These are phyloP conservation scores for Omphalotus guepiniiformis DNA, from an alignment of 768 basidiomycete species.

Conservation along the genomic window DNA sequence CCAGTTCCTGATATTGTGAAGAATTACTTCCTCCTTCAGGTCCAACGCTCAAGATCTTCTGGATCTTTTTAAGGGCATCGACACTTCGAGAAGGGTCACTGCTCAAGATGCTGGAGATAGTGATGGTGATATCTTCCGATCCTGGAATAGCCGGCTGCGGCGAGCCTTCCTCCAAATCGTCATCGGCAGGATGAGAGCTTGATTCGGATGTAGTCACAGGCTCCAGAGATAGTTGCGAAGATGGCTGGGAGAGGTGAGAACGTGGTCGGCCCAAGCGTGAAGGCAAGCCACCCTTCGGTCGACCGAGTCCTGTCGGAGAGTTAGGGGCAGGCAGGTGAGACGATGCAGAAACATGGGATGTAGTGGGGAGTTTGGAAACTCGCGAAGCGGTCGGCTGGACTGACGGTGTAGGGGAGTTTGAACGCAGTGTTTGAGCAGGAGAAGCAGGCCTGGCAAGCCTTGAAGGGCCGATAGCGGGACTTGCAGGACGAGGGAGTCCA, in stretches of 20 bases:
- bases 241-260: slow-evolving; percentile 34
- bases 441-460: slow-evolving; percentile 41
- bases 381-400: slow-evolving; percentile 40
- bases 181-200: not conserved
- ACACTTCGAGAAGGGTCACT: slow-evolving; percentile 84
- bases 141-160: slow-evolving; percentile 5
- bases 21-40: slow-evolving; percentile 70
- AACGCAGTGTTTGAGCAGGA: slow-evolving; percentile 26
- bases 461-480: slow-evolving; percentile 40
- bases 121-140: slow-evolving; percentile 66
- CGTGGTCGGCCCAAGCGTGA: slow-evolving; percentile 72
- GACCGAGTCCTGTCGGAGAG: slow-evolving; percentile 42
- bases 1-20: slow-evolving; percentile 69
- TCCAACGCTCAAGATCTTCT: slow-evolving; percentile 75
- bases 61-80: slow-evolving; percentile 90
- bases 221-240: slow-evolving; percentile 13
- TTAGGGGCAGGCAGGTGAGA: slow-evolving; percentile 27
- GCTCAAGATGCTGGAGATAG: slow-evolving; percentile 86
- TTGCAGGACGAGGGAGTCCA: slow-evolving; percentile 43
- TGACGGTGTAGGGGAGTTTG: slow-evolving; percentile 34
- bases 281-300: slow-evolving; percentile 68
- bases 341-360: slow-evolving; percentile 25
- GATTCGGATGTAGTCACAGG: slow-evolving; percentile 2
- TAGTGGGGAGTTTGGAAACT: slow-evolving; percentile 40
- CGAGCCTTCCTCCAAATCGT: not conserved